phyloP scores from a whole-genome alignment of 768 basidiomycete species.

The Coprinopsis strossmayeri region DNA sequence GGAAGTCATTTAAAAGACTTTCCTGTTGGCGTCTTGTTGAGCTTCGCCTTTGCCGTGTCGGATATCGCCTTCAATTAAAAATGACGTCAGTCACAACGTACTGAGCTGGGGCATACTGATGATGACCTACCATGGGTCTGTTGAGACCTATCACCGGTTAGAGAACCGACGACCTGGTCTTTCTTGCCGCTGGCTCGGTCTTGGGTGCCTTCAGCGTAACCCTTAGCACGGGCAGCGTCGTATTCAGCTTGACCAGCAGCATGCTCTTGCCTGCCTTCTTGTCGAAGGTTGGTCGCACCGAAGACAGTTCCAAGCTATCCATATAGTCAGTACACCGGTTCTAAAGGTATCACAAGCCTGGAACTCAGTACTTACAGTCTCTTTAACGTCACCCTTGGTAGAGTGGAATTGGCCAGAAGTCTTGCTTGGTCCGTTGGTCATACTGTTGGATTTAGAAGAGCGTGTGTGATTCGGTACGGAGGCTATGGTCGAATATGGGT shows the following conservation, averaged over 20 bases:
- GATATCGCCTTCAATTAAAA: slow-evolving; percentile 34
- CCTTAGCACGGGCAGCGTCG: slow-evolving; percentile 38
- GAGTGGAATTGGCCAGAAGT: slow-evolving; percentile 13
- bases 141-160: slow-evolving; percentile 40
- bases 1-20: too few species aligned
- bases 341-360: neutral
- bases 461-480: neutral
- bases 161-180: slow-evolving; percentile 37
- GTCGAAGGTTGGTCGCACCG: slow-evolving; percentile 34
- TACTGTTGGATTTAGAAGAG: neutral
- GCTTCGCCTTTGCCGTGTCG: slow-evolving; percentile 43
- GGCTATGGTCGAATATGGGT: too few species aligned
- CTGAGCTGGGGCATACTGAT: neutral
- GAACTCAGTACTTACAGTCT: slow-evolving; percentile 18
- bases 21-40: slow-evolving; percentile 13
- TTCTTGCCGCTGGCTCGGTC: slow-evolving; percentile 39
- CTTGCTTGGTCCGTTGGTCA: slow-evolving; percentile 8
- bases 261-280: slow-evolving; percentile 43
- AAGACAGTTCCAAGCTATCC: slow-evolving; percentile 31
- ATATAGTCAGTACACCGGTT: neutral
- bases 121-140: slow-evolving; percentile 29
- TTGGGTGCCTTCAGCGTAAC: slow-evolving; percentile 36
- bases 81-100: neutral
- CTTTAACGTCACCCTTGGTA: slow-evolving; percentile 24
- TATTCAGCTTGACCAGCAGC: slow-evolving; percentile 38